phyloP scores from a whole-genome alignment of 257 asterid genomes.

The Rubia yunnanensis region DNA sequence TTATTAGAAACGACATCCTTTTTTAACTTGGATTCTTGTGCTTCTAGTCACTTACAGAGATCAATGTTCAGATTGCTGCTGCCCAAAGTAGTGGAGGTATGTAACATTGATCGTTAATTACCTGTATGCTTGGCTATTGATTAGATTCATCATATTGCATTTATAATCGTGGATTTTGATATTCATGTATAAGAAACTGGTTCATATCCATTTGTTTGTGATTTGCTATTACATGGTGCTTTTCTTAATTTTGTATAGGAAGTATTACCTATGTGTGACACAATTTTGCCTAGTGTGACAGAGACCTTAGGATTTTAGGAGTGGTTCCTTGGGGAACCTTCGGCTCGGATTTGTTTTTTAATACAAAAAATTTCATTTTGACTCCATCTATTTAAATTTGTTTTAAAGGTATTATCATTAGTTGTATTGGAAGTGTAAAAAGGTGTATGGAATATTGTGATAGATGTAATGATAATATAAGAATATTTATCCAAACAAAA shows the following conservation, averaged over 20 bases:
- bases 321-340: not conserved
- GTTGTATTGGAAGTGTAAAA: not conserved
- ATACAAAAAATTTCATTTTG: no score
- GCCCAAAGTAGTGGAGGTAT: conserved; percentile 88
- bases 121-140: not conserved
- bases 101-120: conserved; percentile 8
- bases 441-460: not conserved
- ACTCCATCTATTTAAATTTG: not conserved
- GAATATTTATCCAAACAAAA: not conserved
- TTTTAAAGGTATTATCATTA: not conserved
- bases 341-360: not conserved
- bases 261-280: not conserved
- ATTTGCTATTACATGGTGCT: not conserved
- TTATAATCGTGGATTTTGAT: not conserved
- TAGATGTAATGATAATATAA: not conserved
- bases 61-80: conserved; percentile 59
- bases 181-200: not conserved
- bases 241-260: not conserved
- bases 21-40: conserved; percentile 25
- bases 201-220: not conserved
- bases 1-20: conserved; percentile 5
- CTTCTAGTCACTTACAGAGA: conserved; percentile 81
- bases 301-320: not conserved
- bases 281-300: not conserved
- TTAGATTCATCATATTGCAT: not conserved